A percentile compares a stretch with the other conserved stretches of the same genome.
Conservation (phyloP, 305 asterid species). For the Rubia tinctorum region DNA sequence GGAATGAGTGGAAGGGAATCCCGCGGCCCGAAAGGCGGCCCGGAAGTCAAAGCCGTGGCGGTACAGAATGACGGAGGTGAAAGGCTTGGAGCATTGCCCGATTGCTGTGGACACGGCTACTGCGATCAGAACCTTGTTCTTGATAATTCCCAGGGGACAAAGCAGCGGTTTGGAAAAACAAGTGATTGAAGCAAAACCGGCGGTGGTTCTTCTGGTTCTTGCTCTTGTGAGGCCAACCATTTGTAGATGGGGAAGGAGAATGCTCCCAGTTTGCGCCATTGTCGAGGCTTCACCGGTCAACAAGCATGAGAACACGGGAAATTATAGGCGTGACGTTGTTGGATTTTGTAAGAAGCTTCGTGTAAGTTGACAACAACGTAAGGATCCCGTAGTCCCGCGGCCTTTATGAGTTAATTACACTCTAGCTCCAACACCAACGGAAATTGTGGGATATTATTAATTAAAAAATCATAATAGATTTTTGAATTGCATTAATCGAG, state of each 20-base stretch:
- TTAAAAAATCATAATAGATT: too few relatives aligned
- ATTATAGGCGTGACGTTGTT: not conserved
- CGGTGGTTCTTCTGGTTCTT: not conserved
- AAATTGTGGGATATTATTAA: too few relatives aligned
- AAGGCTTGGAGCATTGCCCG: slow-evolving; percentile 78
- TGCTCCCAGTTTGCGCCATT: slow-evolving; percentile 18
- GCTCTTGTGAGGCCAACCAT: not conserved
- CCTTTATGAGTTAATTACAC: too few relatives aligned
- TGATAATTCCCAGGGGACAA: not conserved
- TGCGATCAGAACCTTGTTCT: slow-evolving; percentile 62
- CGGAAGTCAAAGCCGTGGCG: slow-evolving; percentile 45
- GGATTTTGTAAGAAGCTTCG: not conserved
- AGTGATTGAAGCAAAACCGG: not conserved
- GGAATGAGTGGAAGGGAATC: slow-evolving; percentile 93
- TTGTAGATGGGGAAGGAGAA: not conserved
- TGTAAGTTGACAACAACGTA: not conserved
- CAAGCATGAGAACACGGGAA: not conserved
- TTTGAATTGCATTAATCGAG: too few relatives aligned
- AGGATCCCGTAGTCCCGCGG: not conserved
- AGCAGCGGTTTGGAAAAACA: slow-evolving; percentile 9
- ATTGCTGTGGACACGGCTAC: slow-evolving; percentile 67
- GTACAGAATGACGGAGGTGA: slow-evolving; percentile 47
- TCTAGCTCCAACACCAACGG: too few relatives aligned
- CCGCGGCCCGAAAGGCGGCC: slow-evolving; percentile 61
- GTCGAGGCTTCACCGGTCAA: not conserved